phyloP scores from a whole-genome alignment of 495 filamentous ascomycete genomes.

The Trichoderma virens region DNA sequence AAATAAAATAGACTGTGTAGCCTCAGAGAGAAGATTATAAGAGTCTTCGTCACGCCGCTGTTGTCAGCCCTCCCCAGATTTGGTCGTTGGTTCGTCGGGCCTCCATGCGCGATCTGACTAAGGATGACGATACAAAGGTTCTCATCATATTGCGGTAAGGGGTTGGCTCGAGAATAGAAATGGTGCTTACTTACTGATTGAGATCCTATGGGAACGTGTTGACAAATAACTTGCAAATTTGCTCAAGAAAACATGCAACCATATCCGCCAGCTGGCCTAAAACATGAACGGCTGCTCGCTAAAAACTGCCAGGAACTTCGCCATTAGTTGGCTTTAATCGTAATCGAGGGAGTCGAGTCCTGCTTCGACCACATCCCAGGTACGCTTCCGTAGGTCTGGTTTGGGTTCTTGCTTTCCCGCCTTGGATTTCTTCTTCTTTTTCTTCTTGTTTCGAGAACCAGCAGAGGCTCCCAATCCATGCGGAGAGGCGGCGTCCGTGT shows the following conservation, averaged over 20 bases:
- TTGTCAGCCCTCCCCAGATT: slow-evolving; percentile 1
- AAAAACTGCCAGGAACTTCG: neutral
- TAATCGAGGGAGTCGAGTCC: slow-evolving; percentile 46
- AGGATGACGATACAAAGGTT: slow-evolving; percentile 61
- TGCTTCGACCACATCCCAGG: slow-evolving; percentile 49
- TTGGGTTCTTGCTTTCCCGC: slow-evolving; percentile 39
- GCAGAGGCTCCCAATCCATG: slow-evolving; percentile 5
- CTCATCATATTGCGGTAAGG: slow-evolving; percentile 43
- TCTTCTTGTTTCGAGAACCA: slow-evolving; percentile 15
- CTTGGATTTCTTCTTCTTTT: slow-evolving; percentile 28
- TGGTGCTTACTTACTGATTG: neutral
- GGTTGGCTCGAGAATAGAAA: neutral
- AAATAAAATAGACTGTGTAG: neutral
- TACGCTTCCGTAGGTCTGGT: slow-evolving; percentile 49
- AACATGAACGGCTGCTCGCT: neutral
- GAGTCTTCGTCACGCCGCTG: neutral
- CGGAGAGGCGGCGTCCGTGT: slow-evolving; percentile 20
- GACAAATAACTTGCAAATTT: neutral
- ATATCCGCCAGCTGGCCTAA: neutral
- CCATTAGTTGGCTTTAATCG: slow-evolving; percentile 17
- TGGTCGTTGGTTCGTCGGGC: slow-evolving; percentile 1
- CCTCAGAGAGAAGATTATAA: slow-evolving; percentile 59
- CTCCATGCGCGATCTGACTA: slow-evolving; percentile 42
- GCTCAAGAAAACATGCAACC: neutral
- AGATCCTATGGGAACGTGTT: neutral